Percentiles rank a stretch among this genome's conserved stretches.
Conservation (phyloP, 768 basidiomycete genomes). For the Agaricus subrufescens region DNA sequence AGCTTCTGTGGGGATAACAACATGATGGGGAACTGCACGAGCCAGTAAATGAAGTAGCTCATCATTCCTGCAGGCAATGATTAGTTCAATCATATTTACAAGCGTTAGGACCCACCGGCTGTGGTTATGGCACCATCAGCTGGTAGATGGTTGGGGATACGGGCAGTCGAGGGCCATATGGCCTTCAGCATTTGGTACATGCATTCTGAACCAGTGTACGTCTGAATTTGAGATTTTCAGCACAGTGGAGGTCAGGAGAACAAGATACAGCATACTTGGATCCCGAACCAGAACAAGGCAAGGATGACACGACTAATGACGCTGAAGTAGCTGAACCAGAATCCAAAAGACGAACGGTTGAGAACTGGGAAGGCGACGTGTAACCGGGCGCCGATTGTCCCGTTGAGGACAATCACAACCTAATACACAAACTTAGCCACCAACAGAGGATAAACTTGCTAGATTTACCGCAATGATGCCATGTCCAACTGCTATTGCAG, state of each 20-base stretch:
- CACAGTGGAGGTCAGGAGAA: not conserved
- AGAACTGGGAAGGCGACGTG: slow-evolving; percentile 74
- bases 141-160: slow-evolving; percentile 61
- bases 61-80: slow-evolving; percentile 45
- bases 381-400: slow-evolving; percentile 70
- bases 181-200: slow-evolving; percentile 81
- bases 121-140: slow-evolving; percentile 58
- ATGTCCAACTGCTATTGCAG: slow-evolving; percentile 70
- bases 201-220: slow-evolving; percentile 63
- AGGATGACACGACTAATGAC: slow-evolving; percentile 74
- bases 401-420: slow-evolving; percentile 69
- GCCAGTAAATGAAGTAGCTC: slow-evolving; percentile 76
- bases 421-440: slow-evolving; percentile 4
- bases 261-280: slow-evolving; percentile 41
- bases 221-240: slow-evolving; percentile 22
- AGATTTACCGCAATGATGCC: slow-evolving; percentile 54
- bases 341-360: slow-evolving; percentile 85
- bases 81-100: not conserved
- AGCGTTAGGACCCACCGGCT: slow-evolving; percentile 32
- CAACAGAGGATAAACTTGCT: not conserved
- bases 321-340: slow-evolving; percentile 86
- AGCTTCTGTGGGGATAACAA: slow-evolving; percentile 75
- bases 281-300: slow-evolving; percentile 79
- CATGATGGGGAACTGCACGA: slow-evolving; percentile 73
- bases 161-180: slow-evolving; percentile 71